These are phyloP conservation scores for Colletotrichum ledebouriae DNA, from an alignment of 2,329 filamentous ascomycete species.

Conservation along the genomic window DNA sequence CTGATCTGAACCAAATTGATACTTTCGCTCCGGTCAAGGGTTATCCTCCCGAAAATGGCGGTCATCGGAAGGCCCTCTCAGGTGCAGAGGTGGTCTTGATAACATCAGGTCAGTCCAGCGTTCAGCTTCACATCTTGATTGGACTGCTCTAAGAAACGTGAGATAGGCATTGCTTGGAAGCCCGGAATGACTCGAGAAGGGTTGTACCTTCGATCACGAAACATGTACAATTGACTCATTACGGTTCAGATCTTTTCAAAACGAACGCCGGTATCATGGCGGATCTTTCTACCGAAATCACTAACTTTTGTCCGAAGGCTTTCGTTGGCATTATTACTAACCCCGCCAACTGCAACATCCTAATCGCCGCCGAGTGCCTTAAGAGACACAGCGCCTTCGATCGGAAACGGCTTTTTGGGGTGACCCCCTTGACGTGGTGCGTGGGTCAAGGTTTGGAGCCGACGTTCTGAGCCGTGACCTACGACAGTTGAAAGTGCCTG, in stretches of 20 bases:
- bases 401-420: conserved; percentile 84
- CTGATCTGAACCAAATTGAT: conserved; percentile 84
- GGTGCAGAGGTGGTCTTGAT: conserved; percentile 81
- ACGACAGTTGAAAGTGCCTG: conserved; percentile 77
- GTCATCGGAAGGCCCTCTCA: conserved; percentile 73
- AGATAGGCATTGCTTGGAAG: conserved; percentile 76
- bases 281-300: conserved; percentile 80
- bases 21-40: conserved; percentile 81
- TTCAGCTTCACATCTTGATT: no score
- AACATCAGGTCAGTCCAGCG: conserved; percentile 65
- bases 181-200: conserved; percentile 83
- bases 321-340: conserved; percentile 84
- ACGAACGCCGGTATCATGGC: conserved; percentile 86
- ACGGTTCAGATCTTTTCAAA: conserved; percentile 68
- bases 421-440: conserved; percentile 84
- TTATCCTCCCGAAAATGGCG: conserved; percentile 73
- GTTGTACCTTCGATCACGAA: background rate
- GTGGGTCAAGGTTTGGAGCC: conserved; percentile 81
- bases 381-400: conserved; percentile 82
- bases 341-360: conserved; percentile 85
- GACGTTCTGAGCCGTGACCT: conserved; percentile 68
- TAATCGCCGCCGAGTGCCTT: conserved; percentile 83
- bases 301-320: conserved; percentile 77
- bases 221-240: background rate
- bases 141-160: background rate